Percentiles rank a stretch among this genome's conserved stretches.
Conservation (phyloP, 257 asterid species). For the Jacaranda copaia region DNA sequence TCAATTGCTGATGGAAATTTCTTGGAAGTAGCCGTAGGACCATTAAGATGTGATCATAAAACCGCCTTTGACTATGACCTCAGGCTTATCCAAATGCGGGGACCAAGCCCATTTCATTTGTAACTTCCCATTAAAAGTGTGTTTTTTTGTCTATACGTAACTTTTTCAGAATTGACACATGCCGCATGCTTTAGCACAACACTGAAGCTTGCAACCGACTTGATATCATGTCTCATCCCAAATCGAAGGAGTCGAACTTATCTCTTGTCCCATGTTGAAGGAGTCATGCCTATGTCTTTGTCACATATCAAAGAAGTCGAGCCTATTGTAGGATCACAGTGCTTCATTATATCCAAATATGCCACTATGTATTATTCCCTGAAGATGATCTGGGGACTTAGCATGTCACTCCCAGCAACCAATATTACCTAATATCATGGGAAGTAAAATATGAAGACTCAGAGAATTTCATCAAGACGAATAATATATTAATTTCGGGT, state of each 20-base stretch:
- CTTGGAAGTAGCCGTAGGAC: conserved; percentile 18
- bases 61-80: neutral
- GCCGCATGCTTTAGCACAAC: neutral
- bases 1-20: neutral
- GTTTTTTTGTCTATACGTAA: conserved; percentile 6
- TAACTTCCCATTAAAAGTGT: neutral
- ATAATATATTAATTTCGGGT: too few relatives aligned
- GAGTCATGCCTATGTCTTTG: too few relatives aligned
- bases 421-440: neutral
- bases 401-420: neutral
- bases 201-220: too few relatives aligned
- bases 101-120: neutral
- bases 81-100: conserved; percentile 31
- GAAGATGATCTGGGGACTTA: neutral
- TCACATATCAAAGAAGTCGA: too few relatives aligned
- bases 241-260: too few relatives aligned
- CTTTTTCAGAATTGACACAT: conserved; percentile 1
- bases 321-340: too few relatives aligned
- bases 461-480: neutral
- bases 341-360: too few relatives aligned
- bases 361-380: neutral
- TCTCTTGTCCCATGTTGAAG: too few relatives aligned
- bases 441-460: neutral
- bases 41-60: conserved; percentile 35
- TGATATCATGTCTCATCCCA: too few relatives aligned